These are phyloP conservation scores for Saprolegnia parasitica DNA, from an alignment of 352 stramenopile genomes.

Conservation along the genomic window DNA sequence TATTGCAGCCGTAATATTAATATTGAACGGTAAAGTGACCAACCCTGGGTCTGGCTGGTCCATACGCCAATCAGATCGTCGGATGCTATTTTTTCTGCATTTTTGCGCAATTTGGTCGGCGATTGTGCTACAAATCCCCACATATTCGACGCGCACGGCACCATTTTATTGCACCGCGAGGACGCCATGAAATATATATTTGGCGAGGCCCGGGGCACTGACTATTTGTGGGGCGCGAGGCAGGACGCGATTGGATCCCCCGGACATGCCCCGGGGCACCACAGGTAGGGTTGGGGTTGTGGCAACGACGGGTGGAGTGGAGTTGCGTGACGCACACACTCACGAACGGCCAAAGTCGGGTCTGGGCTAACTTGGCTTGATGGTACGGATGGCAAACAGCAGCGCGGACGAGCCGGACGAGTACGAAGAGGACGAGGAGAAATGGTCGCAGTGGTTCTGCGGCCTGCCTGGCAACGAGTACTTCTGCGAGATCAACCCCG, in stretches of 20 bases:
- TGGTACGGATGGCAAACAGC: neutral
- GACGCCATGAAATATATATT: no score
- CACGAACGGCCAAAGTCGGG: neutral
- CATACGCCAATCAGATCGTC: no score
- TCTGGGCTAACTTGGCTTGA: neutral
- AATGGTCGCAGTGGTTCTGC: constrained; percentile 92
- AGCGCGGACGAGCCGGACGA: constrained; percentile 33
- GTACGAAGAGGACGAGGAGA: constrained; percentile 89
- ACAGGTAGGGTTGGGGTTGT: neutral
- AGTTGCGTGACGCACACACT: neutral
- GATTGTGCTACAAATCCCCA: no score
- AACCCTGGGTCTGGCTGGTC: no score
- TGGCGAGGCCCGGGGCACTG: no score
- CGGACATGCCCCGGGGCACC: neutral
- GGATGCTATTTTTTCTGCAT: no score
- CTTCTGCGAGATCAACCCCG: constrained; percentile 89
- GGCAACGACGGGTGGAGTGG: neutral
- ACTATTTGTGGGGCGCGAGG: no score
- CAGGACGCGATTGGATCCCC: neutral
- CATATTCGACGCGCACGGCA: no score
- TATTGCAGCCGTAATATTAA: no score
- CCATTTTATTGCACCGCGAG: no score
- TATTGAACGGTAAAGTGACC: no score
- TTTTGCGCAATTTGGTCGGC: no score
- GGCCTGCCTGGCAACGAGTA: constrained; percentile 88